phyloP scores from a whole-genome alignment of 352 stramenopile genomes.

The Phytophthora lateralis region DNA sequence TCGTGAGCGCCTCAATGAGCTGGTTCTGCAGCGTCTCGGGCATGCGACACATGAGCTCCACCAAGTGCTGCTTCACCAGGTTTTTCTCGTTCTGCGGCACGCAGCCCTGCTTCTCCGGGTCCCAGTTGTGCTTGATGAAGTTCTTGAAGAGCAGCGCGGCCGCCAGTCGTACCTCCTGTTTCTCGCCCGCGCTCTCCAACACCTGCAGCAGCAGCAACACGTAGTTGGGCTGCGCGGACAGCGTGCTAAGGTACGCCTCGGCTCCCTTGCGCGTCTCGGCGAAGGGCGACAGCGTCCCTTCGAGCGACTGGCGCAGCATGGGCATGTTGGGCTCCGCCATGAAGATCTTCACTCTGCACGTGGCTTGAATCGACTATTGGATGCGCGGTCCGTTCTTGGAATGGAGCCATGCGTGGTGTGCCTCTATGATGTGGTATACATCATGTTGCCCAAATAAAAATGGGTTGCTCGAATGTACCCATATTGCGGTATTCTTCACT shows the following conservation, averaged over 20 bases:
- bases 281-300: conserved; percentile 80
- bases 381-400: conserved; percentile 13
- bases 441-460: not conserved
- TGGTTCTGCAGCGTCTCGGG: conserved; percentile 94
- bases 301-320: conserved; percentile 72
- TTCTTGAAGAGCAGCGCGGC: conserved; percentile 97
- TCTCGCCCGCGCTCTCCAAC: conserved; percentile 66
- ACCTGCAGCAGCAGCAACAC: conserved; percentile 75
- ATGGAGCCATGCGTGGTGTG: not conserved
- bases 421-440: not conserved
- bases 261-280: conserved; percentile 73
- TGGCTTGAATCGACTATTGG: conserved; percentile 13
- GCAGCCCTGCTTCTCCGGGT: conserved; percentile 81
- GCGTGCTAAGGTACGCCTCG: conserved; percentile 66
- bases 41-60: conserved; percentile 98
- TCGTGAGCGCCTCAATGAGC: conserved; percentile 96
- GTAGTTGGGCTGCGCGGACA: conserved; percentile 72
- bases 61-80: conserved; percentile 97
- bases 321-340: conserved; percentile 74
- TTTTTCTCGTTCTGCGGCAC: conserved; percentile 88
- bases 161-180: conserved; percentile 70
- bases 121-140: conserved; percentile 98
- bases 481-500: not conserved
- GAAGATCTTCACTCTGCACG: conserved; percentile 18
- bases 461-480: not conserved